Evolutionary conservation across 192 early-diverging fungal species (phyloP), one percentile per base, ranked within the genome.

Genomic region (Podila horticola): DNA sequence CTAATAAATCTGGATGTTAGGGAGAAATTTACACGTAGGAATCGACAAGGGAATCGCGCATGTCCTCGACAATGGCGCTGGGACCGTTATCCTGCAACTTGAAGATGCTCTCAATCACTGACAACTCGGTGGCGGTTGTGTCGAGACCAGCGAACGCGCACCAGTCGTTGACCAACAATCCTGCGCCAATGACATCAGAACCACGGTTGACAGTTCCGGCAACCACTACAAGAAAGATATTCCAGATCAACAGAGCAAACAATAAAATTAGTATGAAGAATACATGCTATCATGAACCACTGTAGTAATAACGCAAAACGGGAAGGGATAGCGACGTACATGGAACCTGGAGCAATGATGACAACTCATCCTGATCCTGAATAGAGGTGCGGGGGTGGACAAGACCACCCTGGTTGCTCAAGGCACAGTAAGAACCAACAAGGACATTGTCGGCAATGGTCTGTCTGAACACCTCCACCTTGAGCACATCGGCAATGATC

Each of bases 141-240:
- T 99, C 98, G 77, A 97, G 79, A 59, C 98, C 98, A 29, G 96
- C 94, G 89, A 99, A 99, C 10, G 98, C 98, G 67, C 89, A 89
- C 97, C 97, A 99, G 76, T 99, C 98, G 83, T 99, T 99, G 63
- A 99, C 98, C 29, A 99, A 95, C 71, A 97, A 88, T 34, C 98
- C 98, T 41, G 92, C 96, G 48, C 98, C 98, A 86, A 99, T 96
- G 55, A 97, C 90, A 83, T 98, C 97, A 8, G 95, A 97, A 87
- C 98, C 98, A 67, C 98, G 93, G 89, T 99, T 99, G 55, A 99
- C 93, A 0, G 98, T 99, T 69, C 98, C 98, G 30, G 98, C 97
- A 82, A 92, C 74, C 52, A 72, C 62, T 74, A 58, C 41, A 2
- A 31, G 9, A 15, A 3, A 15, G 50, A 38, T 36, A 36, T 36